phyloP scores from a whole-genome alignment of 768 basidiomycete species.

The Pleurotus tuber-regium region DNA sequence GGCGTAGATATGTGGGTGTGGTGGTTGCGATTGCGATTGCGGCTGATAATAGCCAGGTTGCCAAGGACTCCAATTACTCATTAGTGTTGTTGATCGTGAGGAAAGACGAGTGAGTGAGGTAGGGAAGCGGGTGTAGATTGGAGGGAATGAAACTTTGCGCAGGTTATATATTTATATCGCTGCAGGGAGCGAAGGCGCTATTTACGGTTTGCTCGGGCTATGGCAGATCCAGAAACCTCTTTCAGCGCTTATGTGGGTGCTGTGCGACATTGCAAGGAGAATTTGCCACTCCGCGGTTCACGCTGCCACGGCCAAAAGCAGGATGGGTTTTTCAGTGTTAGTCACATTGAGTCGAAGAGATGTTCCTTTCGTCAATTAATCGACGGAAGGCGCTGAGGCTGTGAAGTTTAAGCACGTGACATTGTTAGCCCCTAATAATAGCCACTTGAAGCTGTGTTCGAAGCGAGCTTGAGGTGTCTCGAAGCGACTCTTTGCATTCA shows the following conservation, averaged over 20 bases:
- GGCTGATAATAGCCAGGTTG: constrained; percentile 6
- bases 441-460: too few relatives aligned
- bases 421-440: too few relatives aligned
- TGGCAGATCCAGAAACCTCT: not conserved
- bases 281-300: too few relatives aligned
- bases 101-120: not conserved
- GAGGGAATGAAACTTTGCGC: not conserved
- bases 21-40: not conserved
- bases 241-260: not conserved
- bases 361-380: not conserved
- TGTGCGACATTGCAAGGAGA: too few relatives aligned
- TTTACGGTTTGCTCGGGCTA: not conserved
- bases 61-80: constrained; percentile 7
- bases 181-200: not conserved
- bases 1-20: constrained; percentile 3
- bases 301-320: too few relatives aligned
- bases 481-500: too few relatives aligned
- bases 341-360: not conserved
- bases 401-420: too few relatives aligned
- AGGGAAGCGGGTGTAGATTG: not conserved
- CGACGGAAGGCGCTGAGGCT: not conserved
- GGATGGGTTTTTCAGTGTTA: not conserved
- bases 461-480: too few relatives aligned
- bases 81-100: too few relatives aligned
- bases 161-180: not conserved